Evolutionary conservation across 108 stramenopile species (phyloP), one percentile per base, ranked within the genome.

Genomic region (Skeletonema potamos): DNA sequence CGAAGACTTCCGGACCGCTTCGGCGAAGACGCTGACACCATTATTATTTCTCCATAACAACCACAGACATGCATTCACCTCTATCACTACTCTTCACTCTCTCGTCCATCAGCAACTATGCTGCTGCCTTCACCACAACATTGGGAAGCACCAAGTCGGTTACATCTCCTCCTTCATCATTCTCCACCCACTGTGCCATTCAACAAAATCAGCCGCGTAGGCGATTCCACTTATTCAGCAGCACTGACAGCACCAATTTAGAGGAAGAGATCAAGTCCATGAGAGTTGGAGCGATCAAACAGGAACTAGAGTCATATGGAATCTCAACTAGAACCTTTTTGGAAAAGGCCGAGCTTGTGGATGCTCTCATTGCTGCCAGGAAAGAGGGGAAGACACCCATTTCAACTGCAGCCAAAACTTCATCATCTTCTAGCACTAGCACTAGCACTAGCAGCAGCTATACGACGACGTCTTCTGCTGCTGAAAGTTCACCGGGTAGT

Each of bases 231-330:
- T 22, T 51, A 51, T 51, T 51, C 48, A 51, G 48, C 9, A 51
- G 48, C 22, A n/a, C 39, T 3, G 39, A 41, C 3, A 51, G 44
- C 18, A 46, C 44, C 18, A 13, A 61, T 3, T 4, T 76, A 20
- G 75, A 76, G 27, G 24, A 63, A 5, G 85, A 84, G 26, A 62
- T 87, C 17, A 32, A 64, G 7, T 46, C 84, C 54, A 94, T 94
- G 93, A 74, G 76, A 79, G 83, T 83, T 7, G 82, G 86, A 2
- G 89, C 82, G 51, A 89, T 94, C 24, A 86, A 85, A 54, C 82
- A 86, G 56, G 93, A 94, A 71, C 64, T 94, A 26, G 90, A 91
- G 74, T 79, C 82, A 20, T 90, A 87, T 65, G 93, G 93, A 0
- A 90, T 94, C 36, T 86, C 89, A 3, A 91, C 93, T 18, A 75